phyloP scores from a whole-genome alignment of 1,284 basidiomycete species.

The Apiotrichum akiyoshidainum region DNA sequence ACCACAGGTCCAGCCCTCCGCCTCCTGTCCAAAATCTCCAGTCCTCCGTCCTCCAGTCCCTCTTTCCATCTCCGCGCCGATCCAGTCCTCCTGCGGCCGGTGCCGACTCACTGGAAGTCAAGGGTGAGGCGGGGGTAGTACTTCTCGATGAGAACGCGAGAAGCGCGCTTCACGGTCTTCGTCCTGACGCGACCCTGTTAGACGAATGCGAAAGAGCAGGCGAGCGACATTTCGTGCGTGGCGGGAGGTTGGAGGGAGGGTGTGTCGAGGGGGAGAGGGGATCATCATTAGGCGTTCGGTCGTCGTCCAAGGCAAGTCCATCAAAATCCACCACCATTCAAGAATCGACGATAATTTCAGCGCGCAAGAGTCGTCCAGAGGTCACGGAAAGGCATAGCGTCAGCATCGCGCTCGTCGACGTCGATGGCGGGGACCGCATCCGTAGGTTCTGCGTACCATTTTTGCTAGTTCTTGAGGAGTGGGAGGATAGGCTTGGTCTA shows the following conservation, averaged over 20 bases:
- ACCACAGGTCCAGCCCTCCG: neutral
- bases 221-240: neutral
- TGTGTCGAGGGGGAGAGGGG: too few relatives aligned
- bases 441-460: constrained; percentile 4
- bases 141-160: constrained; percentile 98
- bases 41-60: neutral
- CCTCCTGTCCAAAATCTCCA: neutral
- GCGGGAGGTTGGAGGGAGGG: neutral
- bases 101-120: constrained; percentile 71
- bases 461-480: constrained; percentile 9
- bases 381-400: neutral
- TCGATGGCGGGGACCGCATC: neutral
- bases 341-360: neutral
- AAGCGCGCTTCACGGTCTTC: constrained; percentile 99
- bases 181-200: constrained; percentile 96
- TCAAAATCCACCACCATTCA: neutral
- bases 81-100: too few relatives aligned
- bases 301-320: neutral
- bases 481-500: neutral
- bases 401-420: constrained; percentile 1
- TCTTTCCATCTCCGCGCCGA: neutral
- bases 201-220: neutral
- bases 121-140: constrained; percentile 97
- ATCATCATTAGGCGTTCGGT: too few relatives aligned
- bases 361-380: neutral